Percentiles rank a stretch among this genome's conserved stretches.
Conservation (phyloP, 2,329 filamentous ascomycete species). For the Penicillium sp. region DNA sequence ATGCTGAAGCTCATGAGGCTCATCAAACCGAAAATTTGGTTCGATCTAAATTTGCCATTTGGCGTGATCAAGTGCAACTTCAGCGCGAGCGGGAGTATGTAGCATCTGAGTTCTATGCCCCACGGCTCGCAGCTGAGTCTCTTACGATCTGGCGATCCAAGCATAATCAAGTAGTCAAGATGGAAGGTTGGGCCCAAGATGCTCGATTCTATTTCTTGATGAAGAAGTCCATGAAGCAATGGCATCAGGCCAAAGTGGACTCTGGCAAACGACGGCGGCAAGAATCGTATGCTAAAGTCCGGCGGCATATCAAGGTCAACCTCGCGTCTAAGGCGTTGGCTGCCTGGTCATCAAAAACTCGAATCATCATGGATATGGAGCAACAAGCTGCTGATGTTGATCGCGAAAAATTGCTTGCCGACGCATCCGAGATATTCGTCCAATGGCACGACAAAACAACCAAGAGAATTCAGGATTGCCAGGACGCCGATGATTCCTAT, state of each 20-base stretch:
- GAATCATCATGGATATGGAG: constrained; percentile 37
- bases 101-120: constrained; percentile 46
- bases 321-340: constrained; percentile 48
- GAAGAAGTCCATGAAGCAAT: constrained; percentile 51
- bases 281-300: constrained; percentile 56
- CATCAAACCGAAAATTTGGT: constrained; percentile 36
- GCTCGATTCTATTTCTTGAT: constrained; percentile 58
- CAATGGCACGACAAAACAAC: constrained; percentile 46
- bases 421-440: constrained; percentile 39
- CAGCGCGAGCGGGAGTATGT: constrained; percentile 44
- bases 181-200: constrained; percentile 56
- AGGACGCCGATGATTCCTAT: constrained; percentile 42
- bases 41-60: constrained; percentile 37
- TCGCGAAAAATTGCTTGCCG: constrained; percentile 35
- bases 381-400: constrained; percentile 41
- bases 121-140: constrained; percentile 43
- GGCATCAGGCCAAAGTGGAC: constrained; percentile 52
- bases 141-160: constrained; percentile 41
- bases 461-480: constrained; percentile 34
- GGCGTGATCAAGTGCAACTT: constrained; percentile 39
- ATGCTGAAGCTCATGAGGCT: constrained; percentile 38
- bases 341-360: constrained; percentile 40
- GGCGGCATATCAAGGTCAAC: constrained; percentile 55
- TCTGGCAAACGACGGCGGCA: constrained; percentile 54
- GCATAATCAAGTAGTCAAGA: constrained; percentile 45